Evolutionary conservation across 305 asterid species (phyloP).

Genomic region (Fraxinus latifolia): DNA sequence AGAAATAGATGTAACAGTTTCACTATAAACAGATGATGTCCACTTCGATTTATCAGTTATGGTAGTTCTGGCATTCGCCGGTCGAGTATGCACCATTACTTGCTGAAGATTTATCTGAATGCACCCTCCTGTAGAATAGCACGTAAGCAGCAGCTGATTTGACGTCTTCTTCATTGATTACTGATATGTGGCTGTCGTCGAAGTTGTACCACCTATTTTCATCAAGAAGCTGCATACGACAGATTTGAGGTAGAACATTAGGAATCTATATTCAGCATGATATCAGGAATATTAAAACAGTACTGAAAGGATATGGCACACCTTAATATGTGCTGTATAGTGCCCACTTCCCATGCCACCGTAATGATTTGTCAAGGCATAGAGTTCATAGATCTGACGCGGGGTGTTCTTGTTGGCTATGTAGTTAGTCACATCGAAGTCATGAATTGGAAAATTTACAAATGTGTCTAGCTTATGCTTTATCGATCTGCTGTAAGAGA

Average conservation of each 20-base stretch:
- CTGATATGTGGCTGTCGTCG: constrained; percentile 85
- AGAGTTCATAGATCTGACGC: constrained; percentile 86
- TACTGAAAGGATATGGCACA: constrained; percentile 23
- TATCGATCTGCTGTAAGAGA: constrained; percentile 94
- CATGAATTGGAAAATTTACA: constrained; percentile 91
- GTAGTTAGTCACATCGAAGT: constrained; percentile 84
- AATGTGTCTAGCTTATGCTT: constrained; percentile 97
- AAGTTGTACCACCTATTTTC: constrained; percentile 96
- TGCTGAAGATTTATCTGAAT: constrained; percentile 51
- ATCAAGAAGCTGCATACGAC: constrained; percentile 68
- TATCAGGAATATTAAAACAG: background rate
- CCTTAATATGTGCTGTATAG: constrained; percentile 94
- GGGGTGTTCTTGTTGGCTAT: constrained; percentile 79
- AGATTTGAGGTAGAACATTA: background rate
- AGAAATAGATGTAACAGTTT: constrained; percentile 12
- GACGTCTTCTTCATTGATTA: constrained; percentile 84
- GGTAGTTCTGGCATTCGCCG: constrained; percentile 36
- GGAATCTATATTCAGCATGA: background rate
- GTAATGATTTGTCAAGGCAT: constrained; percentile 90
- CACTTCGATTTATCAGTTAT: constrained; percentile 21
- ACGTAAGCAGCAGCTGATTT: constrained; percentile 94
- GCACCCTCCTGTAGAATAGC: constrained; percentile 83
- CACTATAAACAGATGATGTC: constrained; percentile 32
- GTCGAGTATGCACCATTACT: constrained; percentile 55
- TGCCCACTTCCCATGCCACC: constrained; percentile 99